A percentile compares a stretch with the other conserved stretches of the same genome.
These are phyloP conservation scores for Echinosophora koreensis DNA, from an alignment of 306 rosid species.

Conservation along the genomic window DNA sequence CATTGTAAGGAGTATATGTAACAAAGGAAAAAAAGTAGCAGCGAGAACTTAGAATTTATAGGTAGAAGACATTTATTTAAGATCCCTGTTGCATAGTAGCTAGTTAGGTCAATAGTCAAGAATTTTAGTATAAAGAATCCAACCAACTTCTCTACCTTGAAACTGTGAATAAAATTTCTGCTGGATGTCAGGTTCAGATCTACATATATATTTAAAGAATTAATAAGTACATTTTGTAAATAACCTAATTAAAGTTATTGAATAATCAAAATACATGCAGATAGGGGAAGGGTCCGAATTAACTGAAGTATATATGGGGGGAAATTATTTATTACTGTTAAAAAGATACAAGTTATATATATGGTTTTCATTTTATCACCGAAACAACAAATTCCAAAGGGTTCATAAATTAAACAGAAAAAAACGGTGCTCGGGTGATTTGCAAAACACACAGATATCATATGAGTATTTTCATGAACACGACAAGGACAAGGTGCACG, in stretches of 20 bases:
- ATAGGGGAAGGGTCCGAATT: slow-evolving; percentile 29
- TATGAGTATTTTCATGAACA: slow-evolving; percentile 4
- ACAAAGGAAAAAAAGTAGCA: neutral
- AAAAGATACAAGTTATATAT: neutral
- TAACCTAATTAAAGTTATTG: slow-evolving; percentile 7
- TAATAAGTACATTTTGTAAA: slow-evolving; percentile 11
- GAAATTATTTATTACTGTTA: neutral
- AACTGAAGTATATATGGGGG: slow-evolving; percentile 29
- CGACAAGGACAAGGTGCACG: neutral
- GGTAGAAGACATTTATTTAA: slow-evolving; percentile 38
- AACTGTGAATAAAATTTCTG: slow-evolving; percentile 29
- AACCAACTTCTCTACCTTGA: slow-evolving; percentile 39
- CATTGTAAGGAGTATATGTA: neutral
- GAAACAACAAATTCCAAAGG: slow-evolving; percentile 10
- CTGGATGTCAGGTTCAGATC: slow-evolving; percentile 37
- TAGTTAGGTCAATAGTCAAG: slow-evolving; percentile 46
- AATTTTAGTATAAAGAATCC: slow-evolving; percentile 40
- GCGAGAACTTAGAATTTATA: neutral
- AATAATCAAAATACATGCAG: neutral
- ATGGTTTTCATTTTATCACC: slow-evolving; percentile 22
- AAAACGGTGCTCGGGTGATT: neutral
- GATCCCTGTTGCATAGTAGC: slow-evolving; percentile 6
- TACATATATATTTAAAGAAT: neutral
- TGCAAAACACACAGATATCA: neutral
- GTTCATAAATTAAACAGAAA: neutral